Evolutionary conservation across 345 rosid genomes (phyloP), one percentile per base, ranked within the genome.

Genomic region (Melastoma malabathricum): DNA sequence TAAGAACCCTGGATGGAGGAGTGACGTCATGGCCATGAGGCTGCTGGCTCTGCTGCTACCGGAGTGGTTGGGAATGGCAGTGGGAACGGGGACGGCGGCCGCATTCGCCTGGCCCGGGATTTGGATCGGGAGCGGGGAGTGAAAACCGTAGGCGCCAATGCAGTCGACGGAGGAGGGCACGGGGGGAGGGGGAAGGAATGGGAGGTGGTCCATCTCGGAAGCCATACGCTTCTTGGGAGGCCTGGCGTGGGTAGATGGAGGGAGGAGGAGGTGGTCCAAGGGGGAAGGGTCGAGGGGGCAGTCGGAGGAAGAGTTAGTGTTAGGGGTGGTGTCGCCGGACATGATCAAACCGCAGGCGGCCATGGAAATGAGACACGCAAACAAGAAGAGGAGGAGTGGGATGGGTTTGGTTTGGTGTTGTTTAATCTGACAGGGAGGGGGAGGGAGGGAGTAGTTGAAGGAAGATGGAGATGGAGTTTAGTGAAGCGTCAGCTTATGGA

Each of bases 1-100:
- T 64, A 68, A 58, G 64, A 72, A 59, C 22, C 58, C 25, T 22
- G 25, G 25, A 22, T 75, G 58, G 75, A 47, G 55, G 63, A 47
- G 66, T 78, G 89, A 82, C 75, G 84, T 74, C 73, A 74, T 46
- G 53, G 75, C 48, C 64, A 75, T 59, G 67, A 46, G 47, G 39
- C 51, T 57, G 39, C 50, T 60, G 51, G 48, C 75, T n/a, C n/a
- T n/a, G n/a, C n/a, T n/a, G n/a, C n/a, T n/a, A n/a, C n/a, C n/a
- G n/a, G n/a, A n/a, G n/a, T n/a, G n/a, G n/a, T n/a, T n/a, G n/a
- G n/a, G n/a, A n/a, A n/a, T n/a, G n/a, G n/a, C n/a, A n/a, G n/a
- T n/a, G n/a, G n/a, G n/a, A 59, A 77, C n/a, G 18, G 54, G 13
- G 29, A 56, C 25, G 68, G 57, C 49, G 17, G 22, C 56, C 29